Percentiles rank a stretch among this genome's conserved stretches.
Evolutionary conservation across 805 yeast genomes (phyloP).

Genomic region (Hyphopichia homilentoma): DNA sequence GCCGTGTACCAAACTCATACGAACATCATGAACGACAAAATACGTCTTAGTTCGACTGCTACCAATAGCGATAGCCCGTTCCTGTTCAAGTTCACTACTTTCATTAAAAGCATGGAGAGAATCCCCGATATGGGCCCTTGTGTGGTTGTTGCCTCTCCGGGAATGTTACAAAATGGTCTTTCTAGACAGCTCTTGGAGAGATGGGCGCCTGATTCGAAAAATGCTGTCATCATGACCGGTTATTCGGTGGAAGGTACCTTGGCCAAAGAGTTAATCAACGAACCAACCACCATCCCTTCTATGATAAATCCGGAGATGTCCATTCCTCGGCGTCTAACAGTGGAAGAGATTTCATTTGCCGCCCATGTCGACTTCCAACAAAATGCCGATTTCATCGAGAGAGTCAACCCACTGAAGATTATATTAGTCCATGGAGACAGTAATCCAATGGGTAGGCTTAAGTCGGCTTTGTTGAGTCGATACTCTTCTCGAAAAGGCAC

Average conservation of each 20-base stretch:
- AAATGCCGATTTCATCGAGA: slow-evolving; percentile 85
- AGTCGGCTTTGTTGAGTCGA: slow-evolving; percentile 86
- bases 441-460: slow-evolving; percentile 97
- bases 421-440: slow-evolving; percentile 96
- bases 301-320: slow-evolving; percentile 72
- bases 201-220: slow-evolving; percentile 97
- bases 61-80: slow-evolving; percentile 65
- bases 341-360: slow-evolving; percentile 97
- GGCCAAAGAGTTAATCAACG: slow-evolving; percentile 86
- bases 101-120: slow-evolving; percentile 72
- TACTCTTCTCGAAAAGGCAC: slow-evolving; percentile 80
- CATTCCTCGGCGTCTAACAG: slow-evolving; percentile 80
- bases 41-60: slow-evolving; percentile 55
- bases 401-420: slow-evolving; percentile 78
- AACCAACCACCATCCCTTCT: slow-evolving; percentile 89
- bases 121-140: slow-evolving; percentile 95
- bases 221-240: slow-evolving; percentile 86
- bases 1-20: slow-evolving; percentile 96
- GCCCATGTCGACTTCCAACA: slow-evolving; percentile 98
- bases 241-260: slow-evolving; percentile 97
- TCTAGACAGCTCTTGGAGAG: slow-evolving; percentile 86
- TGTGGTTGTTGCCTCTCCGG: slow-evolving; percentile 95
- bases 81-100: slow-evolving; percentile 79
- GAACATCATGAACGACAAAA: slow-evolving; percentile 94
- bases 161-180: slow-evolving; percentile 96